A percentile compares a stretch with the other conserved stretches of the same genome.
phyloP scores from a whole-genome alignment of 768 basidiomycete genomes.

The Hypholoma sublateritium region DNA sequence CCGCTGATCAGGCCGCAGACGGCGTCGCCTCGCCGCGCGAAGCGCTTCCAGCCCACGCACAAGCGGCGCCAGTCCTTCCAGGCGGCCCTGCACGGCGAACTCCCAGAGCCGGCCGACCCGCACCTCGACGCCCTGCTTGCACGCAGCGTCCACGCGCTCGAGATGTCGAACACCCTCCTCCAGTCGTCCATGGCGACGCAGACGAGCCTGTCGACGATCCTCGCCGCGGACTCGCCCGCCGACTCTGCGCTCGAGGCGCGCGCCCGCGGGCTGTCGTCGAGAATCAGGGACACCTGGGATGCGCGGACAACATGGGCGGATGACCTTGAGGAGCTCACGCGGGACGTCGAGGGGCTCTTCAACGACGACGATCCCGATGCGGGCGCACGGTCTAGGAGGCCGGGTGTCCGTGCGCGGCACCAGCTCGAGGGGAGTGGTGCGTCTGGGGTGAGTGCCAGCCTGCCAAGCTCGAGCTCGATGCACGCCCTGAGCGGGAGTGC shows the following conservation, averaged over 20 bases:
- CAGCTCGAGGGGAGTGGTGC: constrained; percentile 8
- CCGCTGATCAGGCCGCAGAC: constrained; percentile 22
- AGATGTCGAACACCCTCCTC: constrained; percentile 80
- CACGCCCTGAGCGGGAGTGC: constrained; percentile 26
- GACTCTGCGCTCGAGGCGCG: constrained; percentile 50
- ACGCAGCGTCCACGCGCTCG: constrained; percentile 81
- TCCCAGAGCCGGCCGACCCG: constrained; percentile 40
- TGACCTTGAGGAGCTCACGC: constrained; percentile 64
- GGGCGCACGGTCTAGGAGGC: constrained; percentile 4
- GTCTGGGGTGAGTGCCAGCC: constrained; percentile 24
- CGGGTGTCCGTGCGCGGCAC: neutral
- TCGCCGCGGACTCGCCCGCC: constrained; percentile 44
- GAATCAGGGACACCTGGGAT: constrained; percentile 45
- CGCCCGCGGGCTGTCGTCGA: constrained; percentile 51
- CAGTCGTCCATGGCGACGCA: constrained; percentile 77
- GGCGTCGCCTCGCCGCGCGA: constrained; percentile 33
- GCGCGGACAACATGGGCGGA: constrained; percentile 61
- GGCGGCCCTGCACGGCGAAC: constrained; percentile 7
- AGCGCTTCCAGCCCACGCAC: constrained; percentile 28
- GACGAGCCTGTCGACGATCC: constrained; percentile 45
- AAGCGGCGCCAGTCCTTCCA: constrained; percentile 28
- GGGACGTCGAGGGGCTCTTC: constrained; percentile 62
- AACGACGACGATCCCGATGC: constrained; percentile 24
- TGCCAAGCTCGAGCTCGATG: constrained; percentile 17
- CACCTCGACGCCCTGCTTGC: constrained; percentile 77